phyloP scores from a whole-genome alignment of 371 early-diverging fungal species.

The Globomyces sp. region DNA sequence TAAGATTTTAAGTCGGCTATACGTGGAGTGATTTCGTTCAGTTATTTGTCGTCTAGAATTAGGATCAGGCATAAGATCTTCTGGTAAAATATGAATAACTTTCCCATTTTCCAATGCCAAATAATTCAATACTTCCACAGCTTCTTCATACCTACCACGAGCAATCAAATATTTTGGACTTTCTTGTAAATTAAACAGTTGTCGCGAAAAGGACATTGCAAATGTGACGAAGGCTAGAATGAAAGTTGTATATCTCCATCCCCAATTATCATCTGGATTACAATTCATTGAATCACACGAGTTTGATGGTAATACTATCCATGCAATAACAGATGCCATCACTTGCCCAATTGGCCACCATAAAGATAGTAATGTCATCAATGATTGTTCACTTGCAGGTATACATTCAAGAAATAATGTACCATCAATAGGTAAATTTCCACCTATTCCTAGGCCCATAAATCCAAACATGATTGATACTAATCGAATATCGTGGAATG shows the following conservation, averaged over 20 bases:
- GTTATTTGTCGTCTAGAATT: background rate
- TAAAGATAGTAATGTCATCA: constrained; percentile 78
- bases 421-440: constrained; percentile 87
- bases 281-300: constrained; percentile 11
- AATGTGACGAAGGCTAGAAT: constrained; percentile 58
- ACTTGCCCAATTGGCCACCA: constrained; percentile 85
- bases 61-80: constrained; percentile 1
- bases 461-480: constrained; percentile 65
- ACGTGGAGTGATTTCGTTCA: background rate
- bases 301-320: constrained; percentile 39
- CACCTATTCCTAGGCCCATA: constrained; percentile 82
- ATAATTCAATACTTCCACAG: constrained; percentile 66
- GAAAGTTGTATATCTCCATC: constrained; percentile 31
- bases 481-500: constrained; percentile 60
- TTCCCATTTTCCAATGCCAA: constrained; percentile 71
- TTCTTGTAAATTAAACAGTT: constrained; percentile 70
- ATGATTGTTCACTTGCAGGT: constrained; percentile 70
- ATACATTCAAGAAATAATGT: constrained; percentile 79
- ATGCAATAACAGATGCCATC: constrained; percentile 64
- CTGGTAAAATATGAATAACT: constrained; percentile 27
- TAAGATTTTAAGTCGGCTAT: background rate
- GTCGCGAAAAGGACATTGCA: constrained; percentile 66
- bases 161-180: constrained; percentile 77
- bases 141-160: constrained; percentile 65
- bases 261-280: constrained; percentile 7